These are phyloP conservation scores for Brettanomyces nanus DNA, from an alignment of 805 yeast genomes.

Conservation along the genomic window DNA sequence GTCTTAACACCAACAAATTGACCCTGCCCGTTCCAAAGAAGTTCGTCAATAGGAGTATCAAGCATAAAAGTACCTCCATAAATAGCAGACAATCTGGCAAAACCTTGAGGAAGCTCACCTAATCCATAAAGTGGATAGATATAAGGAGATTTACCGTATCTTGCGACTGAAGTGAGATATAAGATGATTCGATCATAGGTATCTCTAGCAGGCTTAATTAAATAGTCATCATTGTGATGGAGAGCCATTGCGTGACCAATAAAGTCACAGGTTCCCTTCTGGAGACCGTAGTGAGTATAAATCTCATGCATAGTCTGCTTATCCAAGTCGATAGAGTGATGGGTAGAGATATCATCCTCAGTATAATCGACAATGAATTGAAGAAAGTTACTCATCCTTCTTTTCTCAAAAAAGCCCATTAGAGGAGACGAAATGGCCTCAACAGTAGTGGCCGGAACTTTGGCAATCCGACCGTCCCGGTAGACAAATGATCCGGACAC, in stretches of 20 bases:
- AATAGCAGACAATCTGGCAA: conserved; percentile 92
- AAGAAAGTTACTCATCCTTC: conserved; percentile 86
- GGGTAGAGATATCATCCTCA: conserved; percentile 73
- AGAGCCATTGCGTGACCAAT: conserved; percentile 99
- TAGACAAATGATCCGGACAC: conserved; percentile 94
- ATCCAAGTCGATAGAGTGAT: conserved; percentile 81
- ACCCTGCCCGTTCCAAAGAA: conserved; percentile 62
- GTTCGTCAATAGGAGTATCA: conserved; percentile 90
- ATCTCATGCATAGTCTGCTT: conserved; percentile 86
- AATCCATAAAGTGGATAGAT: conserved; percentile 93
- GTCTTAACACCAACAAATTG: conserved; percentile 82
- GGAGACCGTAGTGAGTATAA: conserved; percentile 82
- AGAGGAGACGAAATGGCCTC: conserved; percentile 89
- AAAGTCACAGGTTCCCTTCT: conserved; percentile 88
- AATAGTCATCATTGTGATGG: conserved; percentile 87
- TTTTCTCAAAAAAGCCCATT: conserved; percentile 94
- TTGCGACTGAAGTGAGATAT: conserved; percentile 84
- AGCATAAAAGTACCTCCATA: conserved; percentile 99
- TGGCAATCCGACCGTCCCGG: conserved; percentile 82
- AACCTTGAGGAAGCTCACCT: conserved; percentile 98
- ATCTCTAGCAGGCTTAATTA: conserved; percentile 84
- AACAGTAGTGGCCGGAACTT: conserved; percentile 85
- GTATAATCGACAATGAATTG: conserved; percentile 79
- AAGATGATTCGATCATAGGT: conserved; percentile 79
- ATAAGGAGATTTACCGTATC: conserved; percentile 95